phyloP scores from a whole-genome alignment of 2,329 filamentous ascomycete genomes.

The Penicillium italicum region DNA sequence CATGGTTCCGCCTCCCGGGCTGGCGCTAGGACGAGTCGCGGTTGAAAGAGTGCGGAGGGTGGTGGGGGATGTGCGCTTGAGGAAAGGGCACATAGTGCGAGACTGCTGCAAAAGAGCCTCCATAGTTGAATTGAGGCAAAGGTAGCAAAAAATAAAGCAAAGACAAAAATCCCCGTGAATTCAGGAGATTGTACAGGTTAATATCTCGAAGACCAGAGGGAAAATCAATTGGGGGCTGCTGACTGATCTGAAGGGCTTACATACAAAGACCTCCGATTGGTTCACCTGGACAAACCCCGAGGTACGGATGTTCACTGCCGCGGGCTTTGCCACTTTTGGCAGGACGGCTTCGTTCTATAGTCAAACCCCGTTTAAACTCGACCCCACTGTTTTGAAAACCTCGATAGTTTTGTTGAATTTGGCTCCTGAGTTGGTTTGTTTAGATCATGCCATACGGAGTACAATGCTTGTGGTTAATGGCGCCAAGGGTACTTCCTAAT shows the following conservation, averaged over 20 bases:
- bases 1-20: conserved; percentile 82
- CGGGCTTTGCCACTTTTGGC: background rate
- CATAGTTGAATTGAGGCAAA: conserved; percentile 53
- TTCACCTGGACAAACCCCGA: background rate
- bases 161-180: background rate
- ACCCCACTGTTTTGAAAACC: background rate
- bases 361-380: background rate
- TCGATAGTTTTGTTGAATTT: background rate
- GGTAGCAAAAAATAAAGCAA: background rate
- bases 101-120: conserved; percentile 93
- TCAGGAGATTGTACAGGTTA: background rate
- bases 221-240: conserved; percentile 4
- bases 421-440: background rate
- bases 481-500: background rate
- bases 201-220: background rate
- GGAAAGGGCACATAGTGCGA: conserved; percentile 93
- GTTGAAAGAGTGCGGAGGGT: conserved; percentile 83
- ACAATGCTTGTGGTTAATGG: too few relatives aligned
- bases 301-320: background rate
- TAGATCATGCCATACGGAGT: background rate
- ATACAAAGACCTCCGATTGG: background rate
- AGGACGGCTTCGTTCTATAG: too few relatives aligned
- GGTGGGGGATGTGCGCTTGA: conserved; percentile 89
- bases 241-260: conserved; percentile 1
- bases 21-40: conserved; percentile 61